These are phyloP conservation scores for Millerago galiae DNA, from an alignment of 805 yeast species.

Conservation along the genomic window DNA sequence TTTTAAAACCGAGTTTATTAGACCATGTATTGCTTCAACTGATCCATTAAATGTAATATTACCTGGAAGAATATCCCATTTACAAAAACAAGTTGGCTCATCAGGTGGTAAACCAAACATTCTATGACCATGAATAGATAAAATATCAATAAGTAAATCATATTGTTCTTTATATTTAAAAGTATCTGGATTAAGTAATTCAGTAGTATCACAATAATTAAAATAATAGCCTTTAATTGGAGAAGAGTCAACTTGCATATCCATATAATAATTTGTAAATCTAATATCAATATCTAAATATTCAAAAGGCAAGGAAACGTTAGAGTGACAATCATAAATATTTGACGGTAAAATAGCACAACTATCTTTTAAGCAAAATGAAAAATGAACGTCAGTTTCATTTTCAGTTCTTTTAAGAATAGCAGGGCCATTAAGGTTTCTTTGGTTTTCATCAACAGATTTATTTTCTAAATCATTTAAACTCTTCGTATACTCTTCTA, in stretches of 20 bases:
- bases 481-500: constrained; percentile 64
- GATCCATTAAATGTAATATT: constrained; percentile 46
- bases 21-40: constrained; percentile 37
- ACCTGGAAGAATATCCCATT: constrained; percentile 81
- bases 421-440: neutral
- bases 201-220: constrained; percentile 8
- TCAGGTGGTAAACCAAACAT: constrained; percentile 89
- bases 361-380: constrained; percentile 66
- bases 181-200: constrained; percentile 10
- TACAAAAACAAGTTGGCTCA: constrained; percentile 82
- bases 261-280: constrained; percentile 90
- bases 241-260: constrained; percentile 67
- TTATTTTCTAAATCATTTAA: constrained; percentile 7
- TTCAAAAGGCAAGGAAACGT: constrained; percentile 56
- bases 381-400: constrained; percentile 72
- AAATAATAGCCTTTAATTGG: constrained; percentile 40
- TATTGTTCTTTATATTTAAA: constrained; percentile 8
- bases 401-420: constrained; percentile 45
- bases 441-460: neutral
- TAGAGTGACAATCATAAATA: constrained; percentile 57
- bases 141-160: constrained; percentile 50
- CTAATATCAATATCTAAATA: constrained; percentile 73
- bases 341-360: constrained; percentile 67
- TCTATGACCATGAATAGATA: constrained; percentile 76
- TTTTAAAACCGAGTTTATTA: constrained; percentile 37